phyloP scores from a whole-genome alignment of 805 yeast species.

The Suhomyces pyralidae region DNA sequence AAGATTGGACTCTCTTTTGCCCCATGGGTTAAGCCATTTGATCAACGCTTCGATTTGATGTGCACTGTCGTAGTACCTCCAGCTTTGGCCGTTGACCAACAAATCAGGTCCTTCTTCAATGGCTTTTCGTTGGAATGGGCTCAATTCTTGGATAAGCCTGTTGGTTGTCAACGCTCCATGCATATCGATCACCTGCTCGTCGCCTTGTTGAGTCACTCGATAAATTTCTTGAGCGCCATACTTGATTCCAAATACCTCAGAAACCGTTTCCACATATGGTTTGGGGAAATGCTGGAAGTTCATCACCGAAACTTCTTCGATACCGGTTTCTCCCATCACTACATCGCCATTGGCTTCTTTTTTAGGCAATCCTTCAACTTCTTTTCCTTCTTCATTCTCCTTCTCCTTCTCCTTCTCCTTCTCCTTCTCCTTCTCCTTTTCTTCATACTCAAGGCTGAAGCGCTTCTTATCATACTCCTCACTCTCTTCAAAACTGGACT shows the following conservation, averaged over 20 bases:
- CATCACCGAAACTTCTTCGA: background rate
- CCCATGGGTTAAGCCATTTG: constrained; percentile 73
- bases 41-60: constrained; percentile 56
- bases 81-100: constrained; percentile 48
- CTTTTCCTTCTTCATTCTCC: background rate
- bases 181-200: constrained; percentile 28
- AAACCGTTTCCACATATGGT: constrained; percentile 21
- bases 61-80: constrained; percentile 69
- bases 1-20: constrained; percentile 65
- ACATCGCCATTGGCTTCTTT: background rate
- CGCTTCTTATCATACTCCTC: background rate
- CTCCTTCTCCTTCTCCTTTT: background rate
- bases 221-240: constrained; percentile 22
- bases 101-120: constrained; percentile 65
- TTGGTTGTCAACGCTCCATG: constrained; percentile 26
- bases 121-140: constrained; percentile 53
- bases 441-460: constrained; percentile 12
- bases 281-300: constrained; percentile 22
- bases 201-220: constrained; percentile 7
- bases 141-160: constrained; percentile 12
- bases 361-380: background rate
- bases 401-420: background rate
- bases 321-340: too few relatives aligned
- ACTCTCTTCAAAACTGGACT: constrained; percentile 4
- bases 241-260: constrained; percentile 25